Evolutionary conservation across 768 basidiomycete genomes (phyloP), one percentile per base, ranked within the genome.

Genomic region (Pleurotus salmoneostramineus): DNA sequence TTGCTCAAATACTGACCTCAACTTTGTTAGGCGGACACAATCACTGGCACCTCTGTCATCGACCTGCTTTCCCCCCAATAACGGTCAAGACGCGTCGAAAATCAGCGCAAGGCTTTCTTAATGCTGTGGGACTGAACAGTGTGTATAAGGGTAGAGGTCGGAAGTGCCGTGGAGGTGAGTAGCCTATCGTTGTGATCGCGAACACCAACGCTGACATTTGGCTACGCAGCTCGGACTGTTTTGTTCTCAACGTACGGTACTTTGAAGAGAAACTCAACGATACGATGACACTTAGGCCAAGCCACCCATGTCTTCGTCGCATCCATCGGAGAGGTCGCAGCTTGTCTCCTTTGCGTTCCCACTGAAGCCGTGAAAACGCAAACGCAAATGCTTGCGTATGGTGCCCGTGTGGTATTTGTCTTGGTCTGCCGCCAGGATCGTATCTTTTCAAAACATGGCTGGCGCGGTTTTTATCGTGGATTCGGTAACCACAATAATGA

Each of bases 61-160:
- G 96, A 99, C 73, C 81, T 98, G 47, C 81, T 97, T 95, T 99
- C 76, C 98, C 93, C 71, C 96, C 96, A 1, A 85, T 99, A 58
- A 97, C 96, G 0, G 73, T 98, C 69, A 99, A 99, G 74, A 98
- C 97, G 40, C 88, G 96, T 49, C 79, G 97, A 34, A 97, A 99
- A 66, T 89, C 94, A 5, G 69, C 85, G 2, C 87, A 91, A 65
- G 97, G 96, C 14, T 98, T 99, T 70, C 68, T 83, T 45, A 74
- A 77, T 31, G 87, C 93, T 2, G 96, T 97, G 11, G 97, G 95
- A 0, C 91, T 98, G 71, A 83, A 73, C 50, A 94, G 93, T 6
- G 82, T 98, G 4, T 99, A 98, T 74, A 89, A 89, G 3, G 95
- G 95, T 31, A 96, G 94, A 68, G 95, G 88, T 98, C 15, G 96